These are phyloP conservation scores for Fusarium sp. DNA, from an alignment of 2,329 filamentous ascomycete genomes.

Conservation along the genomic window DNA sequence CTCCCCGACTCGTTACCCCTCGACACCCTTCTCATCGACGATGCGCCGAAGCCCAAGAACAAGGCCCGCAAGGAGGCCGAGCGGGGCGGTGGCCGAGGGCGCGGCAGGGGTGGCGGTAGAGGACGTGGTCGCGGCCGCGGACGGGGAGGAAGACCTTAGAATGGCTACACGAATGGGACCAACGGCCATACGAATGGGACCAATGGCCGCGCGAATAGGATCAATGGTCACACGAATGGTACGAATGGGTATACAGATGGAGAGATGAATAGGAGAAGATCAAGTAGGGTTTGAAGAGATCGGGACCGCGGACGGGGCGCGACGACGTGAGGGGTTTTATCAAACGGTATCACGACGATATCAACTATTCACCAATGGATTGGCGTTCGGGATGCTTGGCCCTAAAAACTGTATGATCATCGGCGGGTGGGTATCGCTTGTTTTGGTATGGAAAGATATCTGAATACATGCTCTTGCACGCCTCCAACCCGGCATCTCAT, in stretches of 20 bases:
- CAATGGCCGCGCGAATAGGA: no score
- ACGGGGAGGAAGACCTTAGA: slow-evolving; percentile 49
- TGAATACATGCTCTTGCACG: slow-evolving; percentile 46
- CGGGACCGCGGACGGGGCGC: slow-evolving; percentile 24
- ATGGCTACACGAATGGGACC: neutral
- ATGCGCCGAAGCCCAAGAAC: slow-evolving; percentile 98
- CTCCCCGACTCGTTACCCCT: slow-evolving; percentile 95
- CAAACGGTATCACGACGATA: slow-evolving; percentile 38
- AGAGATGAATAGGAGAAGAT: neutral
- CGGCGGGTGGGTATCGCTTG: slow-evolving; percentile 44
- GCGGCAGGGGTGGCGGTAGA: slow-evolving; percentile 65
- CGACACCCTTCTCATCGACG: slow-evolving; percentile 95
- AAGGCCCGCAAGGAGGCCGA: slow-evolving; percentile 95
- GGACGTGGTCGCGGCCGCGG: slow-evolving; percentile 63
- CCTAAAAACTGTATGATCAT: slow-evolving; percentile 45
- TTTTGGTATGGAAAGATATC: slow-evolving; percentile 49
- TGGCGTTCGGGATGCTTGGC: slow-evolving; percentile 52
- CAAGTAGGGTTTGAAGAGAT: slow-evolving; percentile 9
- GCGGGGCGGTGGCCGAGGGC: slow-evolving; percentile 65
- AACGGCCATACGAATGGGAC: neutral
- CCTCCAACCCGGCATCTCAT: slow-evolving; percentile 23
- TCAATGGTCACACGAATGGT: no score
- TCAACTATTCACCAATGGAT: slow-evolving; percentile 45
- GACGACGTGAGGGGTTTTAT: slow-evolving; percentile 23
- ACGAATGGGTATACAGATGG: neutral